Evolutionary conservation across 352 stramenopile genomes (phyloP).

Genomic region (Thalassiosira mediterranea): DNA sequence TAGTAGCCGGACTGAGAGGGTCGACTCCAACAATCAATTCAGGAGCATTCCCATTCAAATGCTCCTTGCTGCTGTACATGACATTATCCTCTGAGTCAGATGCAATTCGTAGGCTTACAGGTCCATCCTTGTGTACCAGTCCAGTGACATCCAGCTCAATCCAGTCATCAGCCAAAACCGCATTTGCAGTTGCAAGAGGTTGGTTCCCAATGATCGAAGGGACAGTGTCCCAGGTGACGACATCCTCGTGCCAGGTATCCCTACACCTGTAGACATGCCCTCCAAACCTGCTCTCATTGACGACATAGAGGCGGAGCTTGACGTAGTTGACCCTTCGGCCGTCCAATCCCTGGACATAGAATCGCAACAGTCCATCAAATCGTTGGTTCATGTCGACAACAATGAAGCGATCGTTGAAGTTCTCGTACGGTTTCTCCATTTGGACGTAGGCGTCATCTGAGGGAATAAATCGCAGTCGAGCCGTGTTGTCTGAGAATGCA

Average conservation of each 20-base stretch:
- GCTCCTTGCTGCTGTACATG: slow-evolving; percentile 56
- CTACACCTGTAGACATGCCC: slow-evolving; percentile 45
- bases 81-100: slow-evolving; percentile 49
- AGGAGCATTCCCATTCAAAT: slow-evolving; percentile 42
- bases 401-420: slow-evolving; percentile 55
- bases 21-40: slow-evolving; percentile 48
- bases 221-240: slow-evolving; percentile 47
- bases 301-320: slow-evolving; percentile 47
- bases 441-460: slow-evolving; percentile 53
- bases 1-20: neutral
- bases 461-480: slow-evolving; percentile 32
- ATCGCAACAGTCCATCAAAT: slow-evolving; percentile 51
- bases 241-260: slow-evolving; percentile 50
- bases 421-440: slow-evolving; percentile 33
- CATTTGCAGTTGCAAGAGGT: slow-evolving; percentile 33
- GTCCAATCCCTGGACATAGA: slow-evolving; percentile 45
- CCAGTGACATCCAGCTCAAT: slow-evolving; percentile 51
- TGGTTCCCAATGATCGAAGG: slow-evolving; percentile 34
- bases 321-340: slow-evolving; percentile 32
- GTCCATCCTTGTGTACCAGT: slow-evolving; percentile 39
- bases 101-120: slow-evolving; percentile 35
- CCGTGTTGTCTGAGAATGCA: slow-evolving; percentile 1
- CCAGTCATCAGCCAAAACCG: slow-evolving; percentile 33
- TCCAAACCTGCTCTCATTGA: slow-evolving; percentile 32
- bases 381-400: slow-evolving; percentile 49